Percentiles rank a stretch among this genome's conserved stretches.
Evolutionary conservation across 768 basidiomycete species (phyloP).

Genomic region (Hypholoma fasciculare): DNA sequence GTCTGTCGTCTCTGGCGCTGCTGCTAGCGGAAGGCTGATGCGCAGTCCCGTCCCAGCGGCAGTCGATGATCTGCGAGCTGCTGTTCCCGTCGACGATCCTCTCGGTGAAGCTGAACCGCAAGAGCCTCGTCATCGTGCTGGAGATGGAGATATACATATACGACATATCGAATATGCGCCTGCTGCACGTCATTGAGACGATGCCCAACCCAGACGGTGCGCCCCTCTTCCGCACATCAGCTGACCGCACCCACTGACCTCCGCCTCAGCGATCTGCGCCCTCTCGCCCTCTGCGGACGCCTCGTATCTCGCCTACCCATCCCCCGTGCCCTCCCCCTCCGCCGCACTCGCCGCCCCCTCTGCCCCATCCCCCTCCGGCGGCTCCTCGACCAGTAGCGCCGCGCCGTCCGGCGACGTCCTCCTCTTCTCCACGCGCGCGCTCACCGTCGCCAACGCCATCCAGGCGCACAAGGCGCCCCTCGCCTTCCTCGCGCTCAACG

Average conservation of each 20-base stretch:
- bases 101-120: slow-evolving; percentile 96
- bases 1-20: slow-evolving; percentile 55
- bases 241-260: neutral
- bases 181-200: slow-evolving; percentile 97
- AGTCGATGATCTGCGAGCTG: slow-evolving; percentile 98
- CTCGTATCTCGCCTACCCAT: slow-evolving; percentile 95
- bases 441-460: slow-evolving; percentile 92
- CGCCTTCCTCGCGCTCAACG: slow-evolving; percentile 83
- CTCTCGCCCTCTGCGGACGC: slow-evolving; percentile 92
- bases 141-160: slow-evolving; percentile 99
- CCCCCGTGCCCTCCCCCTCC: slow-evolving; percentile 84
- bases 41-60: too few relatives aligned
- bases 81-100: slow-evolving; percentile 96
- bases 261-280: slow-evolving; percentile 83
- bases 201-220: slow-evolving; percentile 92
- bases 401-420: slow-evolving; percentile 82
- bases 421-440: slow-evolving; percentile 89
- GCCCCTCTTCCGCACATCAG: slow-evolving; percentile 10
- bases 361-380: slow-evolving; percentile 33
- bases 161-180: slow-evolving; percentile 97
- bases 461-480: slow-evolving; percentile 97
- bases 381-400: slow-evolving; percentile 27
- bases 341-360: slow-evolving; percentile 44
- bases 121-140: slow-evolving; percentile 93
- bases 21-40: too few relatives aligned